A percentile compares a stretch with the other conserved stretches of the same genome.
Conservation (phyloP, 345 rosid genomes). For the Turritis glabra region DNA sequence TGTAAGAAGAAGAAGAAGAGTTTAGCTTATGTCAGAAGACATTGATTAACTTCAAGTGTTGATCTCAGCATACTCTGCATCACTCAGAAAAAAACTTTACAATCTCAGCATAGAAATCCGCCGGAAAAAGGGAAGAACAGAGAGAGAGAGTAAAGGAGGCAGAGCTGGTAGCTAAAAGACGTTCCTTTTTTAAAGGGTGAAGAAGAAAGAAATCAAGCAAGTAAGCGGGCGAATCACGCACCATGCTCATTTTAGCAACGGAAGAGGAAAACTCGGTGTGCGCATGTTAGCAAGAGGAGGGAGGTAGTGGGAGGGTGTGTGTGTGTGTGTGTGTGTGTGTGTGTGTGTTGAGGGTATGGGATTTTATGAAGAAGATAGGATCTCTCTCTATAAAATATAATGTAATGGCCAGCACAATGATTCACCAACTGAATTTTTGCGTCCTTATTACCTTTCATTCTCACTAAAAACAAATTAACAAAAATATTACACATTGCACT, state of each 20-base stretch:
- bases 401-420: conserved; percentile 89
- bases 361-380: conserved; percentile 30
- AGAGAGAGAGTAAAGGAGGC: neutral
- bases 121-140: conserved; percentile 20
- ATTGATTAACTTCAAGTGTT: conserved; percentile 46
- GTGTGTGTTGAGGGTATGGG: neutral
- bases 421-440: conserved; percentile 53
- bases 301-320: conserved; percentile 21
- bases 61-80: conserved; percentile 34
- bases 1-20: neutral
- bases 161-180: conserved; percentile 31
- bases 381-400: conserved; percentile 4
- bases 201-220: conserved; percentile 23
- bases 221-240: conserved; percentile 43
- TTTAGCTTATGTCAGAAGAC: conserved; percentile 91
- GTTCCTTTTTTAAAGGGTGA: conserved; percentile 31
- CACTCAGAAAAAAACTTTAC: conserved; percentile 8
- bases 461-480: neutral
- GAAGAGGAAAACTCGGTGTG: neutral
- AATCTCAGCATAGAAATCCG: conserved; percentile 26
- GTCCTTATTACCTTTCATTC: conserved; percentile 36
- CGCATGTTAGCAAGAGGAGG: conserved; percentile 28
- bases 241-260: conserved; percentile 42
- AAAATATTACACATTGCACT: neutral
- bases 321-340: conserved; percentile 3